These are phyloP conservation scores for Schoenoplectus tabernaemontani DNA, from an alignment of 202 grass and related monocot species.

Conservation along the genomic window DNA sequence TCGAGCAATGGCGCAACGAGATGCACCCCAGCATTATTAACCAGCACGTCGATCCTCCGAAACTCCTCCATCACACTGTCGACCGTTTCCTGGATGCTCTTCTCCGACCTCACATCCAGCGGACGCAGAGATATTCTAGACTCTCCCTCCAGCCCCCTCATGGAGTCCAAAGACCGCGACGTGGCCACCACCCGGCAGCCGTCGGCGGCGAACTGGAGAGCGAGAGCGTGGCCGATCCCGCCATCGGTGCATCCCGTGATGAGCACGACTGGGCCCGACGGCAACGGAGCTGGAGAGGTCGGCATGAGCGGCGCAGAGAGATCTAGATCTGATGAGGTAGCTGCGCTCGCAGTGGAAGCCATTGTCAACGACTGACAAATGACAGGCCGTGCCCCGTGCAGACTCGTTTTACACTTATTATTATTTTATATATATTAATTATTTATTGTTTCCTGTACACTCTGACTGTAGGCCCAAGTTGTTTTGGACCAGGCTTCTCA, in stretches of 20 bases:
- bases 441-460: too few species aligned
- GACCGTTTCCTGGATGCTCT: conserved; percentile 38
- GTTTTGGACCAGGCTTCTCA: too few species aligned
- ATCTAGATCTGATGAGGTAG: background rate
- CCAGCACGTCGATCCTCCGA: conserved; percentile 69
- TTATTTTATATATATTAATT: too few species aligned
- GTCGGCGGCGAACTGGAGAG: conserved; percentile 41
- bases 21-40: conserved; percentile 93
- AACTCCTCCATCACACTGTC: conserved; percentile 30
- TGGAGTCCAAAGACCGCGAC: conserved; percentile 54
- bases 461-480: too few species aligned
- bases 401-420: too few species aligned
- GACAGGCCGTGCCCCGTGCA: too few species aligned
- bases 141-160: conserved; percentile 47
- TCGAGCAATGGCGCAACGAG: conserved; percentile 78
- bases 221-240: conserved; percentile 68
- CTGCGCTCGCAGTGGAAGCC: background rate
- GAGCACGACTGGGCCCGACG: conserved; percentile 46
- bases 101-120: conserved; percentile 67
- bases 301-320: background rate
- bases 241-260: conserved; percentile 86
- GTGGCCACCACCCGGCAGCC: conserved; percentile 74
- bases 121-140: conserved; percentile 40
- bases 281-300: too few species aligned
- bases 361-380: too few species aligned